These are phyloP conservation scores for Cerioporus squamosus DNA, from an alignment of 1,284 basidiomycete species.

Conservation along the genomic window DNA sequence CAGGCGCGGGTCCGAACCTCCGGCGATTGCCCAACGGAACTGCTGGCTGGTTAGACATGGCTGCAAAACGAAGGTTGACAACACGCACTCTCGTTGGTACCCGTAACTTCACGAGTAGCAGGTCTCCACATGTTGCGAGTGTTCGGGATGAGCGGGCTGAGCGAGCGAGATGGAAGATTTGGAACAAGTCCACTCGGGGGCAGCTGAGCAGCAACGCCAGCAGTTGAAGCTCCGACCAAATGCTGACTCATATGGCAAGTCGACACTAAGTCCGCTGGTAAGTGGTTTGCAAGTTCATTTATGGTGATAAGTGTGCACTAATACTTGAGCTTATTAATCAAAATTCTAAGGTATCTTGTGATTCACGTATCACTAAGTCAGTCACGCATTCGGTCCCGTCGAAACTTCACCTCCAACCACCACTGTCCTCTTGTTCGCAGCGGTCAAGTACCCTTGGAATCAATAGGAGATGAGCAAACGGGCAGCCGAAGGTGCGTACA, in stretches of 20 bases:
- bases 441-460: too few species aligned
- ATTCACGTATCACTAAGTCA: too few species aligned
- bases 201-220: constrained; percentile 12
- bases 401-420: background rate
- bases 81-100: constrained; percentile 77
- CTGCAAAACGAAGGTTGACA: constrained; percentile 14
- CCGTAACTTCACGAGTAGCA: constrained; percentile 81
- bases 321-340: too few species aligned
- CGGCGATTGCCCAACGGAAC: constrained; percentile 84
- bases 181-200: constrained; percentile 18
- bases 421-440: background rate
- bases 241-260: constrained; percentile 19
- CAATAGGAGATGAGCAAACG: constrained; percentile 48
- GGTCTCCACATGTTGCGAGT: constrained; percentile 81
- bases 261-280: too few species aligned
- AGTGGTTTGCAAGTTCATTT: too few species aligned
- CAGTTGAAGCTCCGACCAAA: constrained; percentile 26
- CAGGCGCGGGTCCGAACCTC: constrained; percentile 85
- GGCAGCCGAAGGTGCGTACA: constrained; percentile 49
- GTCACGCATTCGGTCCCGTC: too few species aligned
- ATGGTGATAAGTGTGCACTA: too few species aligned
- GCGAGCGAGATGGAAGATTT: constrained; percentile 39
- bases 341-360: too few species aligned
- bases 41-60: constrained; percentile 35
- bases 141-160: constrained; percentile 31